These are phyloP conservation scores for Afroboletus lepidellus DNA, from an alignment of 1,284 basidiomycete genomes.

Conservation along the genomic window DNA sequence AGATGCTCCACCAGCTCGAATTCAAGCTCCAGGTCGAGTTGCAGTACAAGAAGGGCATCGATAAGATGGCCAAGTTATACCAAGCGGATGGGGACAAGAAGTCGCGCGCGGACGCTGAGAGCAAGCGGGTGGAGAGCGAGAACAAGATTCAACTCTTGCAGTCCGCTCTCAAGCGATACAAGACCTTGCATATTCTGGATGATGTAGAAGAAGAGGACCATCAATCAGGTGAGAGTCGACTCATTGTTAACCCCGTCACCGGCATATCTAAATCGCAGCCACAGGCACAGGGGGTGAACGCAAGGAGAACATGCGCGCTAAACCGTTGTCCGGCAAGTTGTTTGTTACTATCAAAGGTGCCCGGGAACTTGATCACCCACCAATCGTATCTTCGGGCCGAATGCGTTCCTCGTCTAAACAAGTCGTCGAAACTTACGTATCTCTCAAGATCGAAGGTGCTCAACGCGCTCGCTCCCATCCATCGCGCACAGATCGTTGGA, in stretches of 20 bases:
- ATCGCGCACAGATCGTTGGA: conserved; percentile 94
- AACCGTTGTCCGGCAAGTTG: conserved; percentile 93
- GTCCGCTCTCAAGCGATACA: conserved; percentile 93
- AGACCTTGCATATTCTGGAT: conserved; percentile 92
- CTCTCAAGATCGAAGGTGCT: conserved; percentile 95
- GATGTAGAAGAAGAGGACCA: conserved; percentile 81
- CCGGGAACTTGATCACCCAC: conserved; percentile 93
- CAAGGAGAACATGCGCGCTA: conserved; percentile 86
- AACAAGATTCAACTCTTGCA: conserved; percentile 94
- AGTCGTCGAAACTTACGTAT: conserved; percentile 84
- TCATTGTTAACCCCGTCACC: background rate
- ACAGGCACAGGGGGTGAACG: conserved; percentile 81
- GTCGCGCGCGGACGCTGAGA: conserved; percentile 87
- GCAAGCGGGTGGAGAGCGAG: conserved; percentile 92
- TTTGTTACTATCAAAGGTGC: conserved; percentile 88
- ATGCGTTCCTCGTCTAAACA: conserved; percentile 78
- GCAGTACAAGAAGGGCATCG: conserved; percentile 98
- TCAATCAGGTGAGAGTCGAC: conserved; percentile 40
- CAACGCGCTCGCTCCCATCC: conserved; percentile 91
- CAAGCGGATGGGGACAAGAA: conserved; percentile 96
- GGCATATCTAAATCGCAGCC: conserved; percentile 29
- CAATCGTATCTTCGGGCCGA: conserved; percentile 56
- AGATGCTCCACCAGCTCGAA: conserved; percentile 98
- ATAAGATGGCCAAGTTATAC: conserved; percentile 97
- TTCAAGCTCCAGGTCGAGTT: conserved; percentile 99